phyloP scores from a whole-genome alignment of 1,284 basidiomycete genomes.

The Puccinia polysora region DNA sequence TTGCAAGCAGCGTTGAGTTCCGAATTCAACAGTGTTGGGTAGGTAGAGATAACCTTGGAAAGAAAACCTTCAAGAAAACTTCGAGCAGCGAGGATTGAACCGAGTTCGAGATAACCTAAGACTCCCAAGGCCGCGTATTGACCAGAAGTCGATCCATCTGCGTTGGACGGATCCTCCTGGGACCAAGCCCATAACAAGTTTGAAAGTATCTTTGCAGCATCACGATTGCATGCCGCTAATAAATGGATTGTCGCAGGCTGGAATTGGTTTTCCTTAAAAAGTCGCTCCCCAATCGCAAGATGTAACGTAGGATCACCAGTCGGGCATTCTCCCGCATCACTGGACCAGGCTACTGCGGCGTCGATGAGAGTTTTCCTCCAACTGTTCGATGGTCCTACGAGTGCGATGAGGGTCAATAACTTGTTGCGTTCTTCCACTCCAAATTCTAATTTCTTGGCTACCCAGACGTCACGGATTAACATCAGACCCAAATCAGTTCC shows the following conservation, averaged over 20 bases:
- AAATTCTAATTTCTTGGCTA: not conserved
- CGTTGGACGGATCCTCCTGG: constrained; percentile 4
- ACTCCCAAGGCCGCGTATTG: constrained; percentile 28
- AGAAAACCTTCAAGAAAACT: constrained; percentile 29
- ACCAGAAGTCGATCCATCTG: constrained; percentile 12
- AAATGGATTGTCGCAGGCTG: constrained; percentile 20
- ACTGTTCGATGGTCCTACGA: constrained; percentile 1
- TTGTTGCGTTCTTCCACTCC: constrained; percentile 23
- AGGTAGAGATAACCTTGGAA: constrained; percentile 7
- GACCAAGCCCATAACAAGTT: constrained; percentile 38
- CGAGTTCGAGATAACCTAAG: constrained; percentile 24
- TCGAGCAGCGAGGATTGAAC: constrained; percentile 22
- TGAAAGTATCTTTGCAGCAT: constrained; percentile 13
- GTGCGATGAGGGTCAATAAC: constrained; percentile 16
- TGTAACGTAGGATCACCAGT: constrained; percentile 18
- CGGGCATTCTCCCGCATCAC: constrained; percentile 9
- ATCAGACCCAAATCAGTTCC: constrained; percentile 35
- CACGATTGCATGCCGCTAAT: constrained; percentile 12
- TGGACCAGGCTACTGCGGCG: constrained; percentile 18
- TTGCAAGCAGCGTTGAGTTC: constrained; percentile 9
- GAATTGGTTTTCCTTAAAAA: constrained; percentile 20
- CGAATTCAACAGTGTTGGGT: constrained; percentile 12
- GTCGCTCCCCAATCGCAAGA: constrained; percentile 12
- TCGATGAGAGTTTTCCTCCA: constrained; percentile 39
- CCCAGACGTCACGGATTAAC: constrained; percentile 30